Base-by-base conservation (phyloP, 169 alveolate genomes). In the Plasmodium yoelii region DNA sequence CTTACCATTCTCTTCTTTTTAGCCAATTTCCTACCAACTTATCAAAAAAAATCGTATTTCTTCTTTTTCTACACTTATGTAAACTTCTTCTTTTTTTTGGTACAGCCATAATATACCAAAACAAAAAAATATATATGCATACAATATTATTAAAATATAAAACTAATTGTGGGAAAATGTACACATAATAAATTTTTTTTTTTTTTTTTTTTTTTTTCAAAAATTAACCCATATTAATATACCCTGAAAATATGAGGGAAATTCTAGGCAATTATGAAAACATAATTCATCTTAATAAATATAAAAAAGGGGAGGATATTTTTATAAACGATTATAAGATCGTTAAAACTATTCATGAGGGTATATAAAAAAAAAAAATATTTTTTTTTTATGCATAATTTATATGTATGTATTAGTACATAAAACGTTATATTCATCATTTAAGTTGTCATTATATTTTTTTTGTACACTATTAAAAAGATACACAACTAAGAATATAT, bases 11-110 rank as follows among this genome's bases (percentile, higher is more conserved):
- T 67, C 96, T 77, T 18, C 94, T 63, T 60, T 94, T 65, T 13
- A 73, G 86, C 96, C 96, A 93, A 65, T 93, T 93, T 15, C 96
- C 96, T 47, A 94, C 91, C 24, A 93, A 88, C 69, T 91, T 93
- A 49, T 93, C 96, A 70, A 93, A 93, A 73, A 93, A 93, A 70
- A 93, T 93, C 4, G 93, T 93, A 71, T 93, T 93, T n/a, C 94
- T 89, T 53, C 95, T 73, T 73, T 92, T 91, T 61, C 92, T 93
- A 28, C 93, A 92, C 74, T 93, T 93, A 51, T 82, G 84, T 67
- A 82, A 77, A 73, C 94, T 93, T 60, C 94, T 84, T 56, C 90
- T 88, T 75, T 87, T 93, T 80, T 93, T 93, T 24, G 96, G 96
- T 15, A 92, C 96, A 57, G 96, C 96, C 96, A 93, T 93, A 73